Conservation (phyloP, 441 rosid genomes). For the Raphanus hybrid region DNA sequence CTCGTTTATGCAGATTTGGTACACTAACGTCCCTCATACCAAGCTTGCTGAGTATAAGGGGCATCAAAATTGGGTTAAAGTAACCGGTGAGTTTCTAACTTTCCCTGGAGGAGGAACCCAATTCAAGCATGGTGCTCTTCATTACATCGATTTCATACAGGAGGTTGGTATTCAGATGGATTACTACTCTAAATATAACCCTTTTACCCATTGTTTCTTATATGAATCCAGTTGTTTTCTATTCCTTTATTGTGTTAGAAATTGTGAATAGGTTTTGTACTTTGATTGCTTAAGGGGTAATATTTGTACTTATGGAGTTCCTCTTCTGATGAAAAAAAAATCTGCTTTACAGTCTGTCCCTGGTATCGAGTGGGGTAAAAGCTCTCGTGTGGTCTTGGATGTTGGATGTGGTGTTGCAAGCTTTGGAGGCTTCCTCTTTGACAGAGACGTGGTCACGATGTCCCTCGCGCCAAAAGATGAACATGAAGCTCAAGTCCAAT, state of each 20-base stretch:
- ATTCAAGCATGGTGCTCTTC: conserved; percentile 95
- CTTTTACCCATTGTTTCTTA: conserved; percentile 5
- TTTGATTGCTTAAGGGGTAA: not conserved
- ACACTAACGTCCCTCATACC: too few species aligned
- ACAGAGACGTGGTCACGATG: conserved; percentile 80
- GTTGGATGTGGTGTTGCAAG: conserved; percentile 97
- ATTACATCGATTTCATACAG: conserved; percentile 91
- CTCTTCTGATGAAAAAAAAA: conserved; percentile 5
- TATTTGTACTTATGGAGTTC: conserved; percentile 15
- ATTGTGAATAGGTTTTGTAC: conserved; percentile 11
- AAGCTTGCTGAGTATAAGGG: conserved; percentile 73
- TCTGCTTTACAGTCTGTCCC: conserved; percentile 69
- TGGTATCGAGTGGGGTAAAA: conserved; percentile 87
- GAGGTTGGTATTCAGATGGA: conserved; percentile 54
- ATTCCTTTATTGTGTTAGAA: conserved; percentile 5
- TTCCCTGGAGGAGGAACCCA: conserved; percentile 99
- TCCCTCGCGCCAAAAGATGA: conserved; percentile 98
- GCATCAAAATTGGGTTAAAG: conserved; percentile 98
- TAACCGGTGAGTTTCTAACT: conserved; percentile 84
- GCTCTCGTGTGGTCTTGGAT: conserved; percentile 85
- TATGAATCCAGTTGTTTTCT: conserved; percentile 1
- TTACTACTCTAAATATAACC: not conserved
- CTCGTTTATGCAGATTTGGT: too few species aligned
- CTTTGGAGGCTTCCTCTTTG: conserved; percentile 92
- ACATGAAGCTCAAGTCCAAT: conserved; percentile 97